A percentile compares a stretch with the other conserved stretches of the same genome.
phyloP scores from a whole-genome alignment of 129 eudicot species.

The Dittrichia graveolens region DNA sequence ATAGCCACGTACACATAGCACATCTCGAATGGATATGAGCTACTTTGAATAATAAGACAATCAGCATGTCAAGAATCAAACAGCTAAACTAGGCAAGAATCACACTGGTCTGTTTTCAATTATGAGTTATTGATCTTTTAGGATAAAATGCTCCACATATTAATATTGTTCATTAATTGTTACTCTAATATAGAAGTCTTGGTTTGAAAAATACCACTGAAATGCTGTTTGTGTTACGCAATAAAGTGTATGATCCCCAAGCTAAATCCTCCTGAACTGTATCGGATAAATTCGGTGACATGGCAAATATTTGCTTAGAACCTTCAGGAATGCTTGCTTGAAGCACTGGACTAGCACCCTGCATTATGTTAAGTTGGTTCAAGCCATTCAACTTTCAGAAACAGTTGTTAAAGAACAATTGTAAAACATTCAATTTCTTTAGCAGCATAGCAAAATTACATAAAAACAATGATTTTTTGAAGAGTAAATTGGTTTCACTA shows the following conservation, averaged over 20 bases:
- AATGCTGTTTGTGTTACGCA: slow-evolving; percentile 76
- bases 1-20: slow-evolving; percentile 82
- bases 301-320: slow-evolving; percentile 63
- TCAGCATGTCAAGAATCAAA: slow-evolving; percentile 15
- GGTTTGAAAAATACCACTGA: slow-evolving; percentile 58
- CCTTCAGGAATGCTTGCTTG: slow-evolving; percentile 63
- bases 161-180: too few species aligned
- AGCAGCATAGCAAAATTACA: neutral
- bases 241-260: slow-evolving; percentile 78
- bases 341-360: slow-evolving; percentile 71
- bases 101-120: neutral
- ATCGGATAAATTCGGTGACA: slow-evolving; percentile 63
- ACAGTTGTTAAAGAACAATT: neutral
- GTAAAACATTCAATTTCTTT: neutral
- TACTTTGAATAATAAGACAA: slow-evolving; percentile 24
- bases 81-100: neutral
- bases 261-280: slow-evolving; percentile 72
- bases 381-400: neutral
- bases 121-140: slow-evolving; percentile 3
- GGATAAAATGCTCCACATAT: too few species aligned
- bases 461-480: neutral
- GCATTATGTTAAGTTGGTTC: slow-evolving; percentile 1
- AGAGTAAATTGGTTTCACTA: neutral
- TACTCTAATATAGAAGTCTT: too few species aligned
- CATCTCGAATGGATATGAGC: slow-evolving; percentile 72